Evolutionary conservation across 441 rosid genomes (phyloP).

Genomic region (Croton laevigatus): DNA sequence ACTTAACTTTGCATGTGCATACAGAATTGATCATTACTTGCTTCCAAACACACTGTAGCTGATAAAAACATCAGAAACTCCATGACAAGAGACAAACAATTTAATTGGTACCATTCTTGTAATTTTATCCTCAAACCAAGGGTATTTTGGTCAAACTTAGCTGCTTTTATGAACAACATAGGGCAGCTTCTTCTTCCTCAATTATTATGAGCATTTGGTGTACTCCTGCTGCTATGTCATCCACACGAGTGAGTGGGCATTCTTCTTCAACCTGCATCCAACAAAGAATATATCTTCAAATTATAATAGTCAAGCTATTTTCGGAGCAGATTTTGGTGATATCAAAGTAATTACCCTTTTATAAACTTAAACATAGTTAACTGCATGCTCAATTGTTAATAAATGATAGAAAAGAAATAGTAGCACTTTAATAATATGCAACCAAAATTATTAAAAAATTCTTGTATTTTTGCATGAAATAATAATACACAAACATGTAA

Average conservation of each 20-base stretch:
- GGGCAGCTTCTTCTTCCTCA: constrained; percentile 43
- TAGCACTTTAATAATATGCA: no score
- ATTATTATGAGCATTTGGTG: constrained; percentile 78
- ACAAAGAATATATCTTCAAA: constrained; percentile 13
- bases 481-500: no score
- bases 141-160: neutral
- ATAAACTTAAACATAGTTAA: constrained; percentile 15
- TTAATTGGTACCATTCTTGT: neutral
- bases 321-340: neutral
- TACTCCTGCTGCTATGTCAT: constrained; percentile 85
- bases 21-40: neutral
- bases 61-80: neutral
- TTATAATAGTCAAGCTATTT: constrained; percentile 5
- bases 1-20: neutral
- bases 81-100: neutral
- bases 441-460: neutral
- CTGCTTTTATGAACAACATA: constrained; percentile 15
- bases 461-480: no score
- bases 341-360: neutral
- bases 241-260: constrained; percentile 76
- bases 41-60: neutral
- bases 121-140: neutral
- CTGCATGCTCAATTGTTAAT: no score
- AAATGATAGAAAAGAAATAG: no score
- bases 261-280: constrained; percentile 76